phyloP scores from a whole-genome alignment of 768 basidiomycete genomes.

The Rhodotorula kratochvilovae region DNA sequence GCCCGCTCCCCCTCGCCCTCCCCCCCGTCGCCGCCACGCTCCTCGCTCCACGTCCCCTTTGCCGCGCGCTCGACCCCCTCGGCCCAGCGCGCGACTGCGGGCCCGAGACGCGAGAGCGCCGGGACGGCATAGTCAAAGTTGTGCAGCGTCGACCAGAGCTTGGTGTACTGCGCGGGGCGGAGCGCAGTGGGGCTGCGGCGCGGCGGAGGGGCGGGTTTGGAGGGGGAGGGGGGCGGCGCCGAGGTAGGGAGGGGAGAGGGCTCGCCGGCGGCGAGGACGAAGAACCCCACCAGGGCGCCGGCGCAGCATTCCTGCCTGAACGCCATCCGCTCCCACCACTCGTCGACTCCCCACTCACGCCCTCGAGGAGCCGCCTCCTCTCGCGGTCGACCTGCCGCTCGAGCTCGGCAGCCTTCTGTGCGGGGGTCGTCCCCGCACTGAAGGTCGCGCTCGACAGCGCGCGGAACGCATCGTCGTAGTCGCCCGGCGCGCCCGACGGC shows the following conservation, averaged over 20 bases:
- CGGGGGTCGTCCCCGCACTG: conserved; percentile 3
- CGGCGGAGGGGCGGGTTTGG: neutral
- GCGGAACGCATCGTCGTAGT: conserved; percentile 44
- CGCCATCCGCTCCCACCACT: conserved; percentile 97
- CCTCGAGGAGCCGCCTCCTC: conserved; percentile 14
- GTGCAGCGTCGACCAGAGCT: conserved; percentile 42
- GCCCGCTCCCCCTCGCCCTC: neutral
- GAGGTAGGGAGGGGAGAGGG: neutral
- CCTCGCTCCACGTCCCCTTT: neutral
- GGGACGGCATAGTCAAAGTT: conserved; percentile 39
- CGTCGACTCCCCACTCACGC: conserved; percentile 52
- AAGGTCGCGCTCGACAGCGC: conserved; percentile 5
- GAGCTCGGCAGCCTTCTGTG: neutral
- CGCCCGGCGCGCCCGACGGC: conserved; percentile 56
- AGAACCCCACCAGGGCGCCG: conserved; percentile 90
- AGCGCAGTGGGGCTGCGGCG: conserved; percentile 4
- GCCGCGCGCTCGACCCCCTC: conserved; percentile 4
- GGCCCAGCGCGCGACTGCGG: neutral
- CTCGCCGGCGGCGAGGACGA: conserved; percentile 55
- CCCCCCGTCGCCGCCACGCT: neutral
- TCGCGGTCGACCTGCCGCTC: conserved; percentile 34
- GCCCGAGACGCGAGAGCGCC: neutral
- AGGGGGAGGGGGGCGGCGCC: conserved; percentile 7
- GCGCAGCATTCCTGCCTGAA: conserved; percentile 90
- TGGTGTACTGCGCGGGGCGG: conserved; percentile 30